A percentile compares a stretch with the other conserved stretches of the same genome.
Conservation (phyloP, 176 grass and related monocot species). For the Aegilops bicornis region DNA sequence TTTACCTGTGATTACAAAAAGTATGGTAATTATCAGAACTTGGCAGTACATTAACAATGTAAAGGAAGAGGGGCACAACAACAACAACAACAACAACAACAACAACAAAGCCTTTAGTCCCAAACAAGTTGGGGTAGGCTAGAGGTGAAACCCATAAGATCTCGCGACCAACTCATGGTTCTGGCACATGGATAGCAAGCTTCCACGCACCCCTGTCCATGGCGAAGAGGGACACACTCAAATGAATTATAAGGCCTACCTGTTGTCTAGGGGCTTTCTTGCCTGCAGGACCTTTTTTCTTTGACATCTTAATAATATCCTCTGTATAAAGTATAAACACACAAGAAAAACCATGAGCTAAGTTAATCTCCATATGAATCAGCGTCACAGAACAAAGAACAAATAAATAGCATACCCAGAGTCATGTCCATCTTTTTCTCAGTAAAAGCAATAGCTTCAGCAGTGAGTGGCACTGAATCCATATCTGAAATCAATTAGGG, state of each 20-base stretch:
- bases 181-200: too few species aligned
- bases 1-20: conserved; percentile 57
- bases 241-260: conserved; percentile 45
- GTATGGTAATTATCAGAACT: not conserved
- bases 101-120: too few species aligned
- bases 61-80: not conserved
- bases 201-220: too few species aligned
- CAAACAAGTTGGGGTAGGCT: too few species aligned
- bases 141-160: too few species aligned
- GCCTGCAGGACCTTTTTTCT: conserved; percentile 70
- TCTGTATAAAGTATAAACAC: conserved; percentile 38
- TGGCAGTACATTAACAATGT: not conserved
- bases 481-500: conserved; percentile 41
- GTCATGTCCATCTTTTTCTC: conserved; percentile 99
- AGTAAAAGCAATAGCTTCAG: conserved; percentile 78
- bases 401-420: conserved; percentile 56
- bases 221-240: not conserved
- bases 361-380: not conserved
- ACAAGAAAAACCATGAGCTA: conserved; percentile 11
- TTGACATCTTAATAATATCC: conserved; percentile 99
- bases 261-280: conserved; percentile 63
- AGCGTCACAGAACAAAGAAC: conserved; percentile 3
- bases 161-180: too few species aligned
- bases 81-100: too few species aligned
- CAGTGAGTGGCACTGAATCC: conserved; percentile 59